phyloP scores from a whole-genome alignment of 257 asterid species.

The Lycium barbarum region DNA sequence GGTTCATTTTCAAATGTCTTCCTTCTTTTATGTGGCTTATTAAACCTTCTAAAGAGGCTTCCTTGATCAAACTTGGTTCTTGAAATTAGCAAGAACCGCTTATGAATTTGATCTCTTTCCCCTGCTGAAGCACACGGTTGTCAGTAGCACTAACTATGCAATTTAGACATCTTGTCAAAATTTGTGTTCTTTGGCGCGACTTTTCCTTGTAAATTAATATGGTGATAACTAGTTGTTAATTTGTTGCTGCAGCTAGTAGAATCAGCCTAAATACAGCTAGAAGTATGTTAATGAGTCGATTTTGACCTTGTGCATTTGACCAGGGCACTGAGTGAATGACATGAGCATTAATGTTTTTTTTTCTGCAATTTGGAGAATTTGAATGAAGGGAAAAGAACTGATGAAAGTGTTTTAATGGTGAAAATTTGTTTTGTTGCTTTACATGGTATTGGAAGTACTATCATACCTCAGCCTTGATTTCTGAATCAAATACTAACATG shows the following conservation, averaged over 20 bases:
- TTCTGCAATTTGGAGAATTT: background rate
- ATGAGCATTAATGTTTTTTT: background rate
- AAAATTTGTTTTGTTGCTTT: background rate
- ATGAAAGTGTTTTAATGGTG: background rate
- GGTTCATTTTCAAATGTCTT: background rate
- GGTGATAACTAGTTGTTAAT: background rate
- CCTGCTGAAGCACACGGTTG: background rate
- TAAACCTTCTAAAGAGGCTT: slow-evolving; percentile 14
- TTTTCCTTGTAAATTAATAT: background rate
- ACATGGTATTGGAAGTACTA: background rate
- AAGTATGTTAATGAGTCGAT: background rate
- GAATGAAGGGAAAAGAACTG: background rate
- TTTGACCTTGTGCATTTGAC: background rate
- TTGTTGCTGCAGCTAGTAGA: background rate
- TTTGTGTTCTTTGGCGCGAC: background rate
- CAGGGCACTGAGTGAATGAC: no score
- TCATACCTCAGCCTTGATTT: background rate
- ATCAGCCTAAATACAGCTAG: background rate
- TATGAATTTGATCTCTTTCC: background rate
- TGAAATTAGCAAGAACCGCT: background rate
- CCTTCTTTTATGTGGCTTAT: background rate
- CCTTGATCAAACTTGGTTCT: background rate
- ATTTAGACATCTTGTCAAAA: background rate
- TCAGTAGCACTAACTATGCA: background rate
- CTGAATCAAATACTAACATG: background rate